Evolutionary conservation across 345 rosid genomes (phyloP).

Genomic region (Tarenaya hassleriana): DNA sequence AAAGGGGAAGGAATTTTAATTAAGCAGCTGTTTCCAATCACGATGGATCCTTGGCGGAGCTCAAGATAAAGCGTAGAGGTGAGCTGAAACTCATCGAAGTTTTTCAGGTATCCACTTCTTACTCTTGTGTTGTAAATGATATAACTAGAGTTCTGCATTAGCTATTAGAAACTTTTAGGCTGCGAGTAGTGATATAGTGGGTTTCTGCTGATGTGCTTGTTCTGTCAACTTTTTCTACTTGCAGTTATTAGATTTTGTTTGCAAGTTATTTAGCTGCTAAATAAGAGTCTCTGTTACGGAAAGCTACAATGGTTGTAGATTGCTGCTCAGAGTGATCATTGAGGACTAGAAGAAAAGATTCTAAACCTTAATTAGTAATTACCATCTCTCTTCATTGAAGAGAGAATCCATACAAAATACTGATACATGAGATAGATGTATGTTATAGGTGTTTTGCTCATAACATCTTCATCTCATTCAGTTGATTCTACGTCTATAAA

Average conservation of each 20-base stretch:
- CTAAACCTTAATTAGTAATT: neutral
- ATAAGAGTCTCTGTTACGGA: slow-evolving; percentile 1
- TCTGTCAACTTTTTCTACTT: slow-evolving; percentile 14
- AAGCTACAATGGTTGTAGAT: slow-evolving; percentile 9
- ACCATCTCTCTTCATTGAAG: slow-evolving; percentile 3
- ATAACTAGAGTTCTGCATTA: slow-evolving; percentile 15
- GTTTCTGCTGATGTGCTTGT: slow-evolving; percentile 10
- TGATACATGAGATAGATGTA: neutral
- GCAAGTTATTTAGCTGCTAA: neutral
- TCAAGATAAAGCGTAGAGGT: slow-evolving; percentile 97
- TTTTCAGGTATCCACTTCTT: slow-evolving; percentile 61
- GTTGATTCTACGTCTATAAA: slow-evolving; percentile 8
- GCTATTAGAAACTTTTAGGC: slow-evolving; percentile 7
- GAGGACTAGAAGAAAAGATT: neutral
- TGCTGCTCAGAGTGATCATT: slow-evolving; percentile 10
- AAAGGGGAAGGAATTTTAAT: slow-evolving; percentile 93
- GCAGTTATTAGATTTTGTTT: slow-evolving; percentile 6
- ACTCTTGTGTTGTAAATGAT: slow-evolving; percentile 17
- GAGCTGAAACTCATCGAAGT: slow-evolving; percentile 97
- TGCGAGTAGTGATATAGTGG: slow-evolving; percentile 2
- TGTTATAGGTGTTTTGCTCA: neutral
- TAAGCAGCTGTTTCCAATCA: slow-evolving; percentile 96
- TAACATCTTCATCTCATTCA: neutral
- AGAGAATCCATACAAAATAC: neutral
- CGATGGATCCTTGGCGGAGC: slow-evolving; percentile 97